Evolutionary conservation across 2,329 filamentous ascomycete species (phyloP).

Genomic region (Alternaria conjuncta): DNA sequence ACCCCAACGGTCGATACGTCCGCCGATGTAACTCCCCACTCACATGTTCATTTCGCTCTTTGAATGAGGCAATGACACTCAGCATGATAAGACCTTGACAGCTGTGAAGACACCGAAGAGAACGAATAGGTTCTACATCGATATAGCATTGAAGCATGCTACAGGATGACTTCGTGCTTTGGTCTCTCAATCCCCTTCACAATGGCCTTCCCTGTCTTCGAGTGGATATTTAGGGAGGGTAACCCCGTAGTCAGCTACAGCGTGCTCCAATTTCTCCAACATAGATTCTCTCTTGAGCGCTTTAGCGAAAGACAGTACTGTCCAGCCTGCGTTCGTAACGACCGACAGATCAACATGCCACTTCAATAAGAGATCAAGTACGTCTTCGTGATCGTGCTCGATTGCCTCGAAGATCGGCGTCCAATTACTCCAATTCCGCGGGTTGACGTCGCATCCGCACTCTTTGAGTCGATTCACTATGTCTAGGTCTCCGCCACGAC

Average conservation of each 20-base stretch:
- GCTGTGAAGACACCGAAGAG: no score
- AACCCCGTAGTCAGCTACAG: background rate
- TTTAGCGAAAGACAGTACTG: background rate
- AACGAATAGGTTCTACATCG: no score
- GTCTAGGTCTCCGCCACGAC: background rate
- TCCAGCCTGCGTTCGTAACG: background rate
- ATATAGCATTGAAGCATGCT: no score
- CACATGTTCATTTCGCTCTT: background rate
- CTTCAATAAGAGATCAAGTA: background rate
- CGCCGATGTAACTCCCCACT: background rate
- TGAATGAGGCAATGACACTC: no score
- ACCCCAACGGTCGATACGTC: background rate
- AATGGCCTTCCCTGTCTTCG: background rate
- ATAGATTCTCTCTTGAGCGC: background rate
- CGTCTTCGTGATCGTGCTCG: background rate
- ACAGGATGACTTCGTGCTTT: background rate
- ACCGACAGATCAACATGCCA: background rate
- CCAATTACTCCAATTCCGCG: background rate
- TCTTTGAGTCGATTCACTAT: background rate
- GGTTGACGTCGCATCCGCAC: background rate
- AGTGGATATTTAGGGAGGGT: background rate
- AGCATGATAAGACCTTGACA: no score
- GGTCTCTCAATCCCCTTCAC: background rate
- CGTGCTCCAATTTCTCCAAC: background rate
- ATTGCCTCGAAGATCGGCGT: background rate